Evolutionary conservation across 805 yeast species (phyloP), one percentile per base, ranked within the genome.

Genomic region (Spathaspora arborariae): DNA sequence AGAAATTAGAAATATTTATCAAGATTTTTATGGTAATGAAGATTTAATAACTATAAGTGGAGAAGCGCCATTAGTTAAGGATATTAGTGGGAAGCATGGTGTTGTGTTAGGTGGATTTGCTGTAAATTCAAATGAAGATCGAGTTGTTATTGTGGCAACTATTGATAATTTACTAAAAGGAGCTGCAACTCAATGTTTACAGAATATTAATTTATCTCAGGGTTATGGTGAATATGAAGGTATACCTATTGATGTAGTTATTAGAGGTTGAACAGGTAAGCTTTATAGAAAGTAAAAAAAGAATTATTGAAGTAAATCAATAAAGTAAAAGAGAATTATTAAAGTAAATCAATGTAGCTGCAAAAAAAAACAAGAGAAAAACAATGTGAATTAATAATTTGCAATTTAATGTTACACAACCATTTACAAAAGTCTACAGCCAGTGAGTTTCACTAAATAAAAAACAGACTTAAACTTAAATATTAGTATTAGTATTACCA

Each of bases 161-260:
- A 92, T 94, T 57, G 99, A 94, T 64, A 94, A 94, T 67, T 75
- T 94, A 62, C 78, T 94, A 62, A 94, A 94, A 75, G 99, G 99
- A 55, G 99, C 99, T 39, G 96, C 97, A 40, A 94, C 99, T 15
- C 99, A 94, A 72, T 92, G 98, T 72, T 68, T 94, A 65, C 99
- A 94, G 70, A 94, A 94, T 74, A 87, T 95, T 66, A 94, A 94
- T 68, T 75, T 94, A 67, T 86, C 88, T 5, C 71, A 86, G 72
- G 91, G 91, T 20, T 94, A 88, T 67, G 92, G 87, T 42, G 99
- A 94, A 71, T 92, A 86, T 61, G 97, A 84, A 45, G 98, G 98
- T 58, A 94, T 94, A 60, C 97, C 99, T 42, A 80, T 76, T 49
- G 82, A 82, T 57, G 70, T 79, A 56, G 72, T 76, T 33, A 72